A percentile compares a stretch with the other conserved stretches of the same genome.
Conservation (phyloP, 441 rosid genomes). For the Corymbia citriodora region DNA sequence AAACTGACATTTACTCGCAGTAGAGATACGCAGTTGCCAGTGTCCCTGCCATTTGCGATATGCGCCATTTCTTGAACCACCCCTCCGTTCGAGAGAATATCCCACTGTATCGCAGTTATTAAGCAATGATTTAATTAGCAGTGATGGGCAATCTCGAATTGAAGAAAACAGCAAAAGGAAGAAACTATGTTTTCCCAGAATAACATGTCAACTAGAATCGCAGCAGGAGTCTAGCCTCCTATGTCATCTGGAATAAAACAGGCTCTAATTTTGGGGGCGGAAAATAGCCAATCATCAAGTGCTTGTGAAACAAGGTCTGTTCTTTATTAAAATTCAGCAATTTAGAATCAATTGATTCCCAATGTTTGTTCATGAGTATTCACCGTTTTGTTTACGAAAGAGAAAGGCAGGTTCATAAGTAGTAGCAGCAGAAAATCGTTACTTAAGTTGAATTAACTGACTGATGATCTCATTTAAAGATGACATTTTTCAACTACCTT, state of each 20-base stretch:
- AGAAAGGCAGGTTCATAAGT: background rate
- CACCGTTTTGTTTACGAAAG: background rate
- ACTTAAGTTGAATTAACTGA: background rate
- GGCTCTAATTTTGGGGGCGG: background rate
- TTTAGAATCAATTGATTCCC: background rate
- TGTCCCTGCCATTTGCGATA: constrained; percentile 72
- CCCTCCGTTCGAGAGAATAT: constrained; percentile 68
- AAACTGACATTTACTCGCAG: constrained; percentile 69
- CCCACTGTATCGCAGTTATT: constrained; percentile 56
- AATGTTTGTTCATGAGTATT: background rate
- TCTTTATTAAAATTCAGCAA: background rate
- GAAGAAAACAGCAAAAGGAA: background rate
- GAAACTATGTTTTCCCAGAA: background rate
- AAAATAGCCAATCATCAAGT: background rate
- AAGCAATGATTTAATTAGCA: background rate
- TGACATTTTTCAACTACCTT: background rate
- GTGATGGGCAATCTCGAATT: background rate
- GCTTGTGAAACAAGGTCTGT: background rate
- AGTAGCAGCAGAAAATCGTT: background rate
- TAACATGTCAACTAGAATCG: background rate
- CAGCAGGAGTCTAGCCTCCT: background rate
- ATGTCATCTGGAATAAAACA: background rate
- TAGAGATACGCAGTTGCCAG: constrained; percentile 79
- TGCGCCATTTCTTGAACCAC: constrained; percentile 66
- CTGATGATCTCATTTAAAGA: background rate